phyloP scores from a whole-genome alignment of 179 eudicot species.

The Heliamphora pulchella region DNA sequence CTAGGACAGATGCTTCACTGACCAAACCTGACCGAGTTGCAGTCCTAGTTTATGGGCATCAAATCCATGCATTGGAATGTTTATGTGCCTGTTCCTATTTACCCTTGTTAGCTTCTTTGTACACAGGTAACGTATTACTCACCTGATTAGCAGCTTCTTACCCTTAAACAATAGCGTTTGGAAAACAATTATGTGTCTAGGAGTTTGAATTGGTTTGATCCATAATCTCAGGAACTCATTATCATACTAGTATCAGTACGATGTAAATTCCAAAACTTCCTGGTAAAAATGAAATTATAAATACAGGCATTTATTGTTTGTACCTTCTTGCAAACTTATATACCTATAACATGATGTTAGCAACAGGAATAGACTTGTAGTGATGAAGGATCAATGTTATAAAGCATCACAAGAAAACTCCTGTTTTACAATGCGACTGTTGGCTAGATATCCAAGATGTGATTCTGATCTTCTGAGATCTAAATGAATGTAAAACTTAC shows the following conservation, averaged over 20 bases:
- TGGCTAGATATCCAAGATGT: neutral
- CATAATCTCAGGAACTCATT: neutral
- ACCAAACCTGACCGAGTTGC: neutral
- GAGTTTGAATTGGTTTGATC: constrained; percentile 2
- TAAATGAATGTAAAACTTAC: neutral
- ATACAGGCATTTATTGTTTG: neutral
- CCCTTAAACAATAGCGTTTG: neutral
- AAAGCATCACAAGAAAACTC: neutral
- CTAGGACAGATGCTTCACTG: too few relatives aligned
- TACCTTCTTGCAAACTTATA: neutral
- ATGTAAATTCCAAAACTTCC: neutral
- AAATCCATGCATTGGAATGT: neutral
- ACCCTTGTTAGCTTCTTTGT: neutral
- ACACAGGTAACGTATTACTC: neutral
- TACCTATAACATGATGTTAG: neutral
- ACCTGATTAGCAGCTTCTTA: neutral
- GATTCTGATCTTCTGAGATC: neutral
- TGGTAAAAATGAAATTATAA: neutral
- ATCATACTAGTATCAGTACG: neutral
- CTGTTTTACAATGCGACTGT: neutral
- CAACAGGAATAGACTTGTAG: neutral
- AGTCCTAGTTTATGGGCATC: neutral
- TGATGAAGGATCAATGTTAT: neutral
- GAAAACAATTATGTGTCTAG: neutral
- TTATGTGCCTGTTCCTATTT: neutral